Evolutionary conservation across 1,284 basidiomycete species (phyloP), one percentile per base, ranked within the genome.

Genomic region (Puccinia horiana): DNA sequence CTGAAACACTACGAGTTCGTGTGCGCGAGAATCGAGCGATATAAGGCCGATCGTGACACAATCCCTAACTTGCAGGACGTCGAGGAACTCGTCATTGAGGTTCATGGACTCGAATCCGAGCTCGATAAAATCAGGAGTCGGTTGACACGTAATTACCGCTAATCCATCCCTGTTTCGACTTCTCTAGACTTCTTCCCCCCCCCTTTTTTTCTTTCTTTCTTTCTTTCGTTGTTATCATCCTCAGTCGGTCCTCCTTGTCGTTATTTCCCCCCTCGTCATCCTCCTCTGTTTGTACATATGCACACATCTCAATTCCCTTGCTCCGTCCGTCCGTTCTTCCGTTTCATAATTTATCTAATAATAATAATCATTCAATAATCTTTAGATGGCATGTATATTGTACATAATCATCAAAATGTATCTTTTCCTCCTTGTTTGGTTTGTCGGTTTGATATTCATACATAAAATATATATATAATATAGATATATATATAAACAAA

Each of bases 1-100:
- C 52, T 37, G 3, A 47, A 47, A n/a, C 78, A 81, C 40, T 81
- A 81, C 42, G 78, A 70, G 47, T 73, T 56, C 49, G 54, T 81
- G 8, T 72, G 54, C 47, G 23, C 52, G 0, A 61, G 56, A 26
- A 58, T 81, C 40, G 52, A 81, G 37, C 2, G 23, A 9, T 72
- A 72, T 42, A 72, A 70, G 52, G 9, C 0, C 4, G 56, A 63
- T 11, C n/a, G 29, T 23, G 26, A n/a, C 16, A n/a, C 26, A 0
- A 47, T 61, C 20, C n/a, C 26, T 14, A 72, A 56, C 32, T 44
- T 81, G 14, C n/a, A 73, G 44, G 78, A 81, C 12, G 65, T 81
- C 26, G 42, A 81, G 72, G 78, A 81, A 18, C 40, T 81, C n/a
- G 14, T 81, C 0, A 8, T 72, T 16, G 78, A 81, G 58, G 58